Percentiles rank a stretch among this genome's conserved stretches.
Evolutionary conservation across 305 asterid species (phyloP).

Genomic region (Fraxinus angustifolia): DNA sequence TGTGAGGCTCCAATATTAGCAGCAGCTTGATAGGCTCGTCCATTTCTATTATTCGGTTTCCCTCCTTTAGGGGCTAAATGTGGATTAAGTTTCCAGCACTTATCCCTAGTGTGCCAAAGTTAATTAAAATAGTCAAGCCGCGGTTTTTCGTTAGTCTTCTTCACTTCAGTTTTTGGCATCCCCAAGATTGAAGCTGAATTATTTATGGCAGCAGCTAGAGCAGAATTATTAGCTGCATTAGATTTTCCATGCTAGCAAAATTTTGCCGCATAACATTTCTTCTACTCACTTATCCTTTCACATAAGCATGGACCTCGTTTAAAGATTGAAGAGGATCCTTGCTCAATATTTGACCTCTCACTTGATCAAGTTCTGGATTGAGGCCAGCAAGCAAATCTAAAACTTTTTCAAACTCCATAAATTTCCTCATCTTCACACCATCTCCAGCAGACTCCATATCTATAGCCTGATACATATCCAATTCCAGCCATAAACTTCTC

Average conservation of each 20-base stretch:
- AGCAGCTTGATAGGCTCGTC: background rate
- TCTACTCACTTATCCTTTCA: background rate
- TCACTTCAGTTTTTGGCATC: background rate
- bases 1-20: background rate
- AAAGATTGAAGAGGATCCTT: background rate
- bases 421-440: background rate
- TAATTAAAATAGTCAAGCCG: background rate
- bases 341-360: background rate
- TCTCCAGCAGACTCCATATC: background rate
- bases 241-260: background rate
- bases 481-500: background rate
- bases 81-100: background rate
- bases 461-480: background rate
- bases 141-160: background rate
- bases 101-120: background rate
- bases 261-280: background rate
- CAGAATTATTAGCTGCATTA: background rate
- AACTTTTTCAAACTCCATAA: background rate
- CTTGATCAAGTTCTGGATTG: background rate
- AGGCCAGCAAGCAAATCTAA: background rate
- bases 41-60: background rate
- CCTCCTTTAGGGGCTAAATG: background rate
- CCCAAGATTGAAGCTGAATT: background rate
- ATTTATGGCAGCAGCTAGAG: background rate
- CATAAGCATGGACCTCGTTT: background rate